Conservation (phyloP, 2,329 filamentous ascomycete genomes). For the Aspergillus piperis region DNA sequence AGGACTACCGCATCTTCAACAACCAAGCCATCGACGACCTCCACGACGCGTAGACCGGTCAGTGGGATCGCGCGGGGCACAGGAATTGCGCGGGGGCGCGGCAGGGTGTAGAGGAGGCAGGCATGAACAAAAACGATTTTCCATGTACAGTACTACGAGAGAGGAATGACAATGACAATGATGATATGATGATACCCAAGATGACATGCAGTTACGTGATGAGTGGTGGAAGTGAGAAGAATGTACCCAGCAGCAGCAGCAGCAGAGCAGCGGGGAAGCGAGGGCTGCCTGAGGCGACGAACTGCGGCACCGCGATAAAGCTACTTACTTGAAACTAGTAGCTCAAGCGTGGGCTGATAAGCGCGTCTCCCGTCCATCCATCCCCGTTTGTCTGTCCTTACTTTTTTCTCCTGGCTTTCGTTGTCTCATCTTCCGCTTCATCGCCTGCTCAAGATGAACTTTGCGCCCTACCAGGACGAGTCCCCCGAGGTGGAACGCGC, state of each 20-base stretch:
- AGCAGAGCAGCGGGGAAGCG: not conserved
- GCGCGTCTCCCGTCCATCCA: not conserved
- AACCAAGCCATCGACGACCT: conserved; percentile 29
- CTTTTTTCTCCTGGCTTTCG: not conserved
- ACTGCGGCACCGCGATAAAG: not conserved
- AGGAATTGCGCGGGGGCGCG: conserved; percentile 38
- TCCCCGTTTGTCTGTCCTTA: not conserved
- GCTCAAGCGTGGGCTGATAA: not conserved
- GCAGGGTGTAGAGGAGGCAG: conserved; percentile 26
- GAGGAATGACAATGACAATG: not conserved
- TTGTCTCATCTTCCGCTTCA: conserved; percentile 5
- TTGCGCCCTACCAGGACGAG: conserved; percentile 94
- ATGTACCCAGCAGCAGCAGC: not conserved
- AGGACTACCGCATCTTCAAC: conserved; percentile 33
- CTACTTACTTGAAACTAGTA: not conserved
- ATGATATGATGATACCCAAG: conserved; percentile 21
- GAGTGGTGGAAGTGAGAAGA: not conserved
- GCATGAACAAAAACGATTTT: not conserved
- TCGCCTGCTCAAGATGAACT: conserved; percentile 67
- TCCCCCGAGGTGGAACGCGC: conserved; percentile 81
- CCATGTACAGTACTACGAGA: conserved; percentile 24
- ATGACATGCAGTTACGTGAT: not conserved
- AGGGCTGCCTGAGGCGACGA: conserved; percentile 7
- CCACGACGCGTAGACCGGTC: conserved; percentile 39
- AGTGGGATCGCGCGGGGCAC: conserved; percentile 44